Evolutionary conservation across 805 yeast species (phyloP), one percentile per base, ranked within the genome.

Genomic region (Brettanomyces nanus): DNA sequence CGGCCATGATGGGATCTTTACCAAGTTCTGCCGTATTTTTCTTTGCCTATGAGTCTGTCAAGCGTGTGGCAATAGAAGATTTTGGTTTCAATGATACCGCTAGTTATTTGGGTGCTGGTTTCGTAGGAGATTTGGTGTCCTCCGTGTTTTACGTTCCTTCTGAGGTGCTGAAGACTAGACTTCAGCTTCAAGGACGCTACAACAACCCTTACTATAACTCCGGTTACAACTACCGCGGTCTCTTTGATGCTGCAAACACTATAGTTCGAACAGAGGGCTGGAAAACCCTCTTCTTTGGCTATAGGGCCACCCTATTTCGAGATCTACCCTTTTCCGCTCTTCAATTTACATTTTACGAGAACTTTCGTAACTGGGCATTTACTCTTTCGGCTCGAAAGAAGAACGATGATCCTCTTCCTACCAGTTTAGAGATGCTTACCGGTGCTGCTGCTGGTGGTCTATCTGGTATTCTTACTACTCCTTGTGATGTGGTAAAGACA

Each of bases 391-490:
- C 3, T 33, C 45, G 25, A 51, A 44, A n/a, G 57, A 62, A 15
- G 77, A 40, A 31, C 34, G 37, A 44, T 27, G 53, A 51, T 26
- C 42, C 43, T 3, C 58, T 84, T 37, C 71, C 81, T 1, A 59
- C 81, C 6, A 38, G 66, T 4, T 58, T 71, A 29, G 98, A 92
- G 59, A 64, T 92, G 20, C 43, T 72, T 11, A 87, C 96, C 0
- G 99, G 99, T 39, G 97, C 96, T 1, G 78, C 85, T 0, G 97
- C 98, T 2, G 97, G 97, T 47, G 95, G 95, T 0, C 61, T 87
- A 20, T 95, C 96, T 1, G 97, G 97, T 1, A 69, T 75, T 1
- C 52, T 89, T 17, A 89, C 97, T 0, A 89, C 97, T 0, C 97
- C 97, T 1, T 61, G 85, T 45, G 97, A 89, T 53, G 97, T 89